These are phyloP conservation scores for Aechmea fasciata DNA, from an alignment of 176 grass and related monocot genomes.

Conservation along the genomic window DNA sequence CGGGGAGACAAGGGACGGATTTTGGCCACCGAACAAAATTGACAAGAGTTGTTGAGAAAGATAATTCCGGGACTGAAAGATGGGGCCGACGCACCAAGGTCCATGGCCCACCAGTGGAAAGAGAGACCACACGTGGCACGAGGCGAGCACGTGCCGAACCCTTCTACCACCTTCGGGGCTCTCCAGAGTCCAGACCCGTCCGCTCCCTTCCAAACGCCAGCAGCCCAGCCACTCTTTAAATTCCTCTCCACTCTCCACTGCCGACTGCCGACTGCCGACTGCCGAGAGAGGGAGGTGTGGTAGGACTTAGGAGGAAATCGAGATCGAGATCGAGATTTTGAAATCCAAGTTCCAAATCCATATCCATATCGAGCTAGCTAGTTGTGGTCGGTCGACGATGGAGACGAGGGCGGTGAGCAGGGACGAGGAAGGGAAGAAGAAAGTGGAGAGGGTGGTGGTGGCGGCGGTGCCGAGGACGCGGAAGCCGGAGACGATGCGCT, in stretches of 20 bases:
- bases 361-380: background rate
- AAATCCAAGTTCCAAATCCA: too few relatives aligned
- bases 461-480: conserved; percentile 33
- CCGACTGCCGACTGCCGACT: too few relatives aligned
- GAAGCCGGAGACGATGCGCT: conserved; percentile 29
- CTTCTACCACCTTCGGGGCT: conserved; percentile 33
- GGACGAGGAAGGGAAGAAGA: conserved; percentile 68
- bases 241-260: background rate
- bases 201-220: background rate
- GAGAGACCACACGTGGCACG: background rate
- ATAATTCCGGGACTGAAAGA: too few relatives aligned
- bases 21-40: too few relatives aligned
- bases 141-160: background rate
- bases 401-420: conserved; percentile 9
- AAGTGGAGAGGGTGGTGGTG: conserved; percentile 40
- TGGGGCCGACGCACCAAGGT: too few relatives aligned
- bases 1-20: too few relatives aligned
- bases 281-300: too few relatives aligned
- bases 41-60: too few relatives aligned
- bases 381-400: background rate
- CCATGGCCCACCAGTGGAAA: background rate
- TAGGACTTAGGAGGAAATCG: too few relatives aligned
- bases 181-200: too few relatives aligned
- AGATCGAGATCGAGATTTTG: background rate
- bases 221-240: too few relatives aligned